Evolutionary conservation across 1,284 basidiomycete genomes (phyloP).

Genomic region (Ustilago shanxiensis): DNA sequence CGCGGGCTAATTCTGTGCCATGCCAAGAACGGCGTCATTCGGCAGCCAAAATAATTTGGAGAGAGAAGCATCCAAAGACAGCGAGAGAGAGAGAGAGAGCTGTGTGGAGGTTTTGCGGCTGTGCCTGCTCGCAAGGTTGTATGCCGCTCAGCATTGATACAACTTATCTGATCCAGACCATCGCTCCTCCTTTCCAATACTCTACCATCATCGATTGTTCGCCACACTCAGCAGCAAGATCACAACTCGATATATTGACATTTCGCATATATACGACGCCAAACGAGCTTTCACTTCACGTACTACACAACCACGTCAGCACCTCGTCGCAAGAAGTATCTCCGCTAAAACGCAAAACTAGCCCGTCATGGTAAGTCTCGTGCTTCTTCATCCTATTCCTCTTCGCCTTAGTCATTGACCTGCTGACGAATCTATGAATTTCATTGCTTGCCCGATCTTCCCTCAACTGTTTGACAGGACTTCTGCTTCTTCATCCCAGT

Average conservation of each 20-base stretch:
- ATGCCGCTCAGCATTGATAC: background rate
- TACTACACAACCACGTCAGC: no score
- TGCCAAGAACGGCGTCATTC: slow-evolving; percentile 4
- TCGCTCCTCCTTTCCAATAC: background rate
- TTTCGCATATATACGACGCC: background rate
- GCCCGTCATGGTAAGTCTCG: slow-evolving; percentile 10
- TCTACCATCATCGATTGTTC: background rate
- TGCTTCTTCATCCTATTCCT: background rate
- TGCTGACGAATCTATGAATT: no score
- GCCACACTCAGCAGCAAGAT: background rate
- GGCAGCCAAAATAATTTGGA: no score
- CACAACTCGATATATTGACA: background rate
- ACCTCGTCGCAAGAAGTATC: background rate
- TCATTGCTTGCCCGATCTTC: no score
- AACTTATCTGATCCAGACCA: background rate
- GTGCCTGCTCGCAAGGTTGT: background rate
- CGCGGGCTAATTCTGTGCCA: slow-evolving; percentile 1
- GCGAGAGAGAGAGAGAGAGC: background rate
- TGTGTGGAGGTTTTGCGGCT: background rate
- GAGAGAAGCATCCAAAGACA: no score
- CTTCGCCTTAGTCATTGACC: background rate
- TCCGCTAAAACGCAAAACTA: background rate
- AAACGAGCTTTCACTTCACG: background rate
- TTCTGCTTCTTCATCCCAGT: slow-evolving; percentile 65
- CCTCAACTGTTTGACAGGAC: no score